Percentiles rank a stretch among this genome's conserved stretches.
These are phyloP conservation scores for Globisporangium recalcitrans DNA, from an alignment of 352 stramenopile genomes.

Conservation along the genomic window DNA sequence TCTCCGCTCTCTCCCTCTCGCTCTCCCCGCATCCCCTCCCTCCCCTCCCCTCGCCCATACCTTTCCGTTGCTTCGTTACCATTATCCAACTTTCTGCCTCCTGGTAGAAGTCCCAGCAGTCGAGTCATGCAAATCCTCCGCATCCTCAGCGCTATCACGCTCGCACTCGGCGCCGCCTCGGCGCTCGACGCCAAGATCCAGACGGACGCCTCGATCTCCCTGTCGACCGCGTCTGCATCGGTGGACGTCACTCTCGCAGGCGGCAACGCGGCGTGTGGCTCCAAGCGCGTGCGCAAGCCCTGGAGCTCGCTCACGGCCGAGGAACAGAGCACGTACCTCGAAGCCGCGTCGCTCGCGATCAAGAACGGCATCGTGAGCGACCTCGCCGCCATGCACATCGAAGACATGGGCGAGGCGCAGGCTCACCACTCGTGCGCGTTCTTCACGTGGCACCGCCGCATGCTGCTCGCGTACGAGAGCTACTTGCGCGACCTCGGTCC, in stretches of 20 bases:
- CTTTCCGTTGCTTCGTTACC: not conserved
- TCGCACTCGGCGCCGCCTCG: constrained; percentile 9
- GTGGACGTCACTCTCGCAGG: constrained; percentile 24
- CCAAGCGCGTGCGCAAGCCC: constrained; percentile 41
- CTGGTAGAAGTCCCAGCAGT: constrained; percentile 8
- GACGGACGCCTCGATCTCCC: not conserved
- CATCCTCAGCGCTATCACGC: constrained; percentile 11
- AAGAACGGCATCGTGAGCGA: constrained; percentile 40
- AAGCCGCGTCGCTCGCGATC: constrained; percentile 38
- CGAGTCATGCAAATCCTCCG: constrained; percentile 15
- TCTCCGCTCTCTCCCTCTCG: not conserved
- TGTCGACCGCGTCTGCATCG: not conserved
- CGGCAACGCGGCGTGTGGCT: constrained; percentile 40
- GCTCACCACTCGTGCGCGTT: constrained; percentile 53
- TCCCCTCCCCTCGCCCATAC: too few species aligned
- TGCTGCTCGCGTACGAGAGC: constrained; percentile 57
- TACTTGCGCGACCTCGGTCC: constrained; percentile 52
- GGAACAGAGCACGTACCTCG: constrained; percentile 53
- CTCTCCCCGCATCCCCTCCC: too few species aligned
- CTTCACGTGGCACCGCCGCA: constrained; percentile 59
- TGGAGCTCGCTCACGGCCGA: constrained; percentile 35
- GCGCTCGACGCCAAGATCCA: not conserved
- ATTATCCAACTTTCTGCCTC: constrained; percentile 15
- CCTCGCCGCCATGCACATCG: constrained; percentile 42
- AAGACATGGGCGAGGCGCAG: constrained; percentile 42